Evolutionary conservation across 2,329 filamentous ascomycete species (phyloP), one percentile per base, ranked within the genome.

Genomic region (Cercospora zeae-maydis): DNA sequence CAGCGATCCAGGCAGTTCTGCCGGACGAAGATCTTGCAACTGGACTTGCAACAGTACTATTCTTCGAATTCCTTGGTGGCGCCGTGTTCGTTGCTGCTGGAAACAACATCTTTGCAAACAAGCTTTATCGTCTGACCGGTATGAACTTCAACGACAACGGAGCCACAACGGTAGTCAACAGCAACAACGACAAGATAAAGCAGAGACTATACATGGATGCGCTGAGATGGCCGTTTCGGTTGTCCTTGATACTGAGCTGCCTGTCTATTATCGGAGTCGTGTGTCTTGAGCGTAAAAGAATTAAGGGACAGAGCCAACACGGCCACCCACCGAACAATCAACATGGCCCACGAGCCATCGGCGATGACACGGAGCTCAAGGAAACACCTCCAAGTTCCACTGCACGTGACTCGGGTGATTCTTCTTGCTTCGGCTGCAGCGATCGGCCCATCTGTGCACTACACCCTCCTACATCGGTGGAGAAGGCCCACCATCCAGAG

Each of bases 11-110:
- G 19, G 53, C 53, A 39, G 53, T 56, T 8, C 53, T 56, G 11
- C 34, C 53, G 1, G 16, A 27, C 1, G 24, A 56, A 42, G 53
- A 56, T 39, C 34, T 56, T 39, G 16, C 53, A 24, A 33, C 39
- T 11, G 53, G 53, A 11, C 53, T 56, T 9, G 53, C 53, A 7
- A 56, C 53, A 30, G 53, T 56, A 4, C 34, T 56, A 2, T 39
- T 56, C 19, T 56, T 56, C 53, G 53, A 56, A 10, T 56, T 56
- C 19, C 34, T 56, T 3, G 53, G 53, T 10, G 53, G 53, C 1
- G 31, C 53, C 8, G 6, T 56, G 3, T 21, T 37, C n/a, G 53
- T 39, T 21, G 34, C 31, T 3, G 34, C 31, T 16, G 53, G 53
- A 7, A 56, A 37, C 1, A 56, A 56, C 33, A 24, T 27, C 13